phyloP scores from a whole-genome alignment of 805 yeast species.

The Millerozyma acaciae region DNA sequence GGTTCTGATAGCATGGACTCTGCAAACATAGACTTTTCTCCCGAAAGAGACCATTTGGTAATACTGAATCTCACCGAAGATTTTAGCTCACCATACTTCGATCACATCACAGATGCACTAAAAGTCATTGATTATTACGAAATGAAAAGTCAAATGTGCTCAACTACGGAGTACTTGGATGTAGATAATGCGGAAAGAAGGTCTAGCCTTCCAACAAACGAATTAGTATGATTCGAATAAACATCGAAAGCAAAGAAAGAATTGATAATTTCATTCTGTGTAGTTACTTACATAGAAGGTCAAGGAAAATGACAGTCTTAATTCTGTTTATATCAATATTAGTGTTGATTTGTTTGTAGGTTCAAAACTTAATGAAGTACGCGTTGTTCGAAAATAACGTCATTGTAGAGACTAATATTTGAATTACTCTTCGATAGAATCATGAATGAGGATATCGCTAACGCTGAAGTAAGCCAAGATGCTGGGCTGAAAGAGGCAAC shows the following conservation, averaged over 20 bases:
- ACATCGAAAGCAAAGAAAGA: background rate
- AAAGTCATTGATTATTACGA: slow-evolving; percentile 37
- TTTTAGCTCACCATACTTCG: slow-evolving; percentile 27
- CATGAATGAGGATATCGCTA: background rate
- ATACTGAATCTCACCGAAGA: slow-evolving; percentile 24
- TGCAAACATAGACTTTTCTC: slow-evolving; percentile 13
- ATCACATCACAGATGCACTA: slow-evolving; percentile 37
- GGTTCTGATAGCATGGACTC: slow-evolving; percentile 1
- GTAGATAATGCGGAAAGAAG: slow-evolving; percentile 8
- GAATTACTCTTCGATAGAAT: background rate
- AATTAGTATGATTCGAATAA: slow-evolving; percentile 3
- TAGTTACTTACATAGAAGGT: background rate
- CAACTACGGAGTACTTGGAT: slow-evolving; percentile 6
- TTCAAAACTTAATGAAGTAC: no score
- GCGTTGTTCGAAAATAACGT: no score
- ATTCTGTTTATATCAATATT: background rate
- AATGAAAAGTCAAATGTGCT: slow-evolving; percentile 1
- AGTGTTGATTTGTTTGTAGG: background rate
- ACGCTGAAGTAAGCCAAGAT: background rate
- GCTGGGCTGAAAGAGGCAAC: slow-evolving; percentile 35
- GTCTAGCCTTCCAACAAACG: slow-evolving; percentile 7
- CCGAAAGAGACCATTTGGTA: slow-evolving; percentile 12
- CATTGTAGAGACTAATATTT: no score
- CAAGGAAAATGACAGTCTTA: no score
- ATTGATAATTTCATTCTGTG: background rate